phyloP scores from a whole-genome alignment of 352 stramenopile species.

The Albugo laibachii region DNA sequence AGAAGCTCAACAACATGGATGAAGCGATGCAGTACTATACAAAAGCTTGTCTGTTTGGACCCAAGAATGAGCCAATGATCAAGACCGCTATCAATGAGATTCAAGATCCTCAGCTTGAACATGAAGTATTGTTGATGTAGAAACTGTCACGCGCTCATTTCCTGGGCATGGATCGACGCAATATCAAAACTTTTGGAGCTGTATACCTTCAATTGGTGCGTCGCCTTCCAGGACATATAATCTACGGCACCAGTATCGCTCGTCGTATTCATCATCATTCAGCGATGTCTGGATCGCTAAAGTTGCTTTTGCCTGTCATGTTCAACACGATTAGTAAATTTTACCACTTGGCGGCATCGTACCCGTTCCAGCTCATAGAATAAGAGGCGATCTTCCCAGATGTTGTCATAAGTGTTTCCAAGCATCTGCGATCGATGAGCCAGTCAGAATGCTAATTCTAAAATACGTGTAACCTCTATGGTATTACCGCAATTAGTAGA shows the following conservation, averaged over 20 bases:
- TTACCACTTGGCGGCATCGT: neutral
- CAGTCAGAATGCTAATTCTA: neutral
- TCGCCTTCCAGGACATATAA: conserved; percentile 59
- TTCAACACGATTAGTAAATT: neutral
- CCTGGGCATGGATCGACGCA: too few relatives aligned
- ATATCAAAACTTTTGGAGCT: conserved; percentile 38
- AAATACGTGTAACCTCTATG: neutral
- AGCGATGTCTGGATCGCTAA: conserved; percentile 53
- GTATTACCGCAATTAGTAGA: conserved; percentile 42
- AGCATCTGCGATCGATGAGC: conserved; percentile 28
- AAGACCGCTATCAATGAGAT: conserved; percentile 90
- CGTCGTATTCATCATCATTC: conserved; percentile 45
- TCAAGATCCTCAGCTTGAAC: conserved; percentile 11
- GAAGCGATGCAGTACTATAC: conserved; percentile 93
- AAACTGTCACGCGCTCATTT: too few relatives aligned
- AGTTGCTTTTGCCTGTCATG: conserved; percentile 35
- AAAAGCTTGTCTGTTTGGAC: conserved; percentile 91
- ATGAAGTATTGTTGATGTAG: conserved; percentile 2
- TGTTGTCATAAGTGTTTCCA: conserved; percentile 70
- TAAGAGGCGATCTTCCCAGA: conserved; percentile 59
- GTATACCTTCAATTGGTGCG: conserved; percentile 55
- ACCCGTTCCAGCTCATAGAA: conserved; percentile 70
- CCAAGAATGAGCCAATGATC: conserved; percentile 94
- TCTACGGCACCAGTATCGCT: conserved; percentile 45
- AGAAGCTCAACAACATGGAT: conserved; percentile 73